Conservation (phyloP, 2,329 filamentous ascomycete species). For the Microcyclospora tardicrescens region DNA sequence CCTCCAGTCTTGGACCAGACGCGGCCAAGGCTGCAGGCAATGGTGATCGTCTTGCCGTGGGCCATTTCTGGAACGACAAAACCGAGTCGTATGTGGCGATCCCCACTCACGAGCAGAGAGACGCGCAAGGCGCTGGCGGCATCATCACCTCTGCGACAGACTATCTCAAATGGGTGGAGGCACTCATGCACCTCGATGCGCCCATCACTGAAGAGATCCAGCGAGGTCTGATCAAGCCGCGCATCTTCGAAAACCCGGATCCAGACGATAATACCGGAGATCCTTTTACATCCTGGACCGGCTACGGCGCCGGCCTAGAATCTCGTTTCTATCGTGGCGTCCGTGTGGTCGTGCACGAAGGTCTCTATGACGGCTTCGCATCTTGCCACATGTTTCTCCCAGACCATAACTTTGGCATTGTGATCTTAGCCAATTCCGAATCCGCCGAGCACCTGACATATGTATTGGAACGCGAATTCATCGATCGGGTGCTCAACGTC, state of each 20-base stretch:
- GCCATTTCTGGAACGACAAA: conserved; percentile 29
- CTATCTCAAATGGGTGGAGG: conserved; percentile 20
- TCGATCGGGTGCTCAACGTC: conserved; percentile 14
- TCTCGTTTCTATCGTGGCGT: conserved; percentile 18
- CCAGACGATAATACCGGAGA: conserved; percentile 5
- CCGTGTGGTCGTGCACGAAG: conserved; percentile 20
- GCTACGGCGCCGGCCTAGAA: conserved; percentile 19
- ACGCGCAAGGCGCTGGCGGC: conserved; percentile 31
- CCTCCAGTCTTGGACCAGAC: conserved; percentile 25
- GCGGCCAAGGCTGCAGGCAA: conserved; percentile 10
- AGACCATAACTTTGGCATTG: conserved; percentile 16
- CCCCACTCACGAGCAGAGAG: conserved; percentile 16
- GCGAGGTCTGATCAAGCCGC: conserved; percentile 13
- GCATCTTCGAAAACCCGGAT: conserved; percentile 13
- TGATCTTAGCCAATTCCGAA: conserved; percentile 20
- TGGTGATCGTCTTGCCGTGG: conserved; percentile 26
- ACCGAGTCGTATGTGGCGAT: conserved; percentile 15
- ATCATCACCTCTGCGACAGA: conserved; percentile 26
- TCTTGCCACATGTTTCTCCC: conserved; percentile 19
- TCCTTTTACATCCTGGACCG: conserved; percentile 13
- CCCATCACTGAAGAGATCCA: conserved; percentile 16
- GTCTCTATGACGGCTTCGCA: conserved; percentile 17
- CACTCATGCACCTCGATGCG: conserved; percentile 17
- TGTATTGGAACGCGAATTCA: conserved; percentile 13
- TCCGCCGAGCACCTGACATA: conserved; percentile 5